Percentiles rank a stretch among this genome's conserved stretches.
phyloP scores from a whole-genome alignment of 2,329 filamentous ascomycete genomes.

The Penicillium sclerotiorum region DNA sequence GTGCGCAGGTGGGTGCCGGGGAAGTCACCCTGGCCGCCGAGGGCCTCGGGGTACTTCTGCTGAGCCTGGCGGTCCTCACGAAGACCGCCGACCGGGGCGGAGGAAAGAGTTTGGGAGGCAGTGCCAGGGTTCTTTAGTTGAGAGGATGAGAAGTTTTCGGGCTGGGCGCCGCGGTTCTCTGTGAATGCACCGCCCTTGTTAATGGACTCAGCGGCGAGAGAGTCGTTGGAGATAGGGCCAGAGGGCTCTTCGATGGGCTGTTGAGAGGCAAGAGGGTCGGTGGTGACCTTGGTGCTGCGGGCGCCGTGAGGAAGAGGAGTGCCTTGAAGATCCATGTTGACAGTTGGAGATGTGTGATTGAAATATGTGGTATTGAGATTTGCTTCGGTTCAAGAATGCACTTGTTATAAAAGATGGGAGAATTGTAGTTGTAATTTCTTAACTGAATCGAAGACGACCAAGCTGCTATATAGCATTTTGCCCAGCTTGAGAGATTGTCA shows the following conservation, averaged over 20 bases:
- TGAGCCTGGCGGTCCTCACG: conserved; percentile 49
- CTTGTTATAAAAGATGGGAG: too few relatives aligned
- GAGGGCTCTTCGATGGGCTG: conserved; percentile 63
- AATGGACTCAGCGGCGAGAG: conserved; percentile 74
- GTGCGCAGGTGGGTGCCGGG: conserved; percentile 38
- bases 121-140: conserved; percentile 60
- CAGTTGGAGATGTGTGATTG: not conserved
- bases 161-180: conserved; percentile 59
- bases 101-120: conserved; percentile 52
- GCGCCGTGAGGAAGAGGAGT: conserved; percentile 34
- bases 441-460: not conserved
- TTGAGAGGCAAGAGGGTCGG: conserved; percentile 50
- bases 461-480: conserved; percentile 24
- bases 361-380: not conserved
- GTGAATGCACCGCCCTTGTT: conserved; percentile 62
- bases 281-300: conserved; percentile 47
- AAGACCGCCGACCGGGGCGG: conserved; percentile 50
- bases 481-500: not conserved
- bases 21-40: conserved; percentile 43
- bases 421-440: too few relatives aligned
- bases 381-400: not conserved
- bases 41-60: conserved; percentile 45
- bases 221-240: conserved; percentile 67
- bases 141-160: conserved; percentile 52
- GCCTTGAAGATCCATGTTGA: conserved; percentile 46